A percentile compares a stretch with the other conserved stretches of the same genome.
Conservation (phyloP, 768 basidiomycete species). For the Chiua virens region DNA sequence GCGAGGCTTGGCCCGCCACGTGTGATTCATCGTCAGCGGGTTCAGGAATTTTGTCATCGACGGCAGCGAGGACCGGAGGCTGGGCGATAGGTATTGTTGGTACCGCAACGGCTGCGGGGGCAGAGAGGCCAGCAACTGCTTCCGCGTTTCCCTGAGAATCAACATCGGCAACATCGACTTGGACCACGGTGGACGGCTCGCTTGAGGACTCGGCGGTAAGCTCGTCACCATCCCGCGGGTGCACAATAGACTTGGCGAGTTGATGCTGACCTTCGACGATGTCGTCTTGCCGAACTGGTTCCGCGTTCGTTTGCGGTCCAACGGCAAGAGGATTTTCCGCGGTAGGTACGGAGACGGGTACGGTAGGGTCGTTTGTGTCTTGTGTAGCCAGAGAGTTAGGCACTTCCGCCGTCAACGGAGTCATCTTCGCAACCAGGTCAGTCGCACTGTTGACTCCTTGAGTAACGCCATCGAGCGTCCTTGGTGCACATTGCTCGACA, state of each 20-base stretch:
- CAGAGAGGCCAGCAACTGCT: not conserved
- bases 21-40: conserved; percentile 1
- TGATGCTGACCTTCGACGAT: not conserved
- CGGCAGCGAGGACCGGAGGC: not conserved
- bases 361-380: not conserved
- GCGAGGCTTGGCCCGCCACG: conserved; percentile 4
- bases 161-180: conserved; percentile 3
- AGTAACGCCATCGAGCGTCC: not conserved
- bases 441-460: not conserved
- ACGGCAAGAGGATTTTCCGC: not conserved
- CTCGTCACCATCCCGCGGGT: not conserved
- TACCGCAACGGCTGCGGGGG: not conserved
- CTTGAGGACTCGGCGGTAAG: not conserved
- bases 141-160: conserved; percentile 3
- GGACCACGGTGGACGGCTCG: not conserved
- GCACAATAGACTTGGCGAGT: not conserved
- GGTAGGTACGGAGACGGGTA: not conserved
- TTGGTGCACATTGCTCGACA: conserved; percentile 3
- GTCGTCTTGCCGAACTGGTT: not conserved
- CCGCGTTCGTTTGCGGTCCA: not conserved
- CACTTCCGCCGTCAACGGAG: conserved; percentile 3
- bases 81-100: not conserved
- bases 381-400: not conserved
- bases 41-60: not conserved
- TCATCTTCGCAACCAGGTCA: not conserved